Base-by-base conservation (phyloP, 768 basidiomycete genomes). In the Lentinula guzmanii region DNA sequence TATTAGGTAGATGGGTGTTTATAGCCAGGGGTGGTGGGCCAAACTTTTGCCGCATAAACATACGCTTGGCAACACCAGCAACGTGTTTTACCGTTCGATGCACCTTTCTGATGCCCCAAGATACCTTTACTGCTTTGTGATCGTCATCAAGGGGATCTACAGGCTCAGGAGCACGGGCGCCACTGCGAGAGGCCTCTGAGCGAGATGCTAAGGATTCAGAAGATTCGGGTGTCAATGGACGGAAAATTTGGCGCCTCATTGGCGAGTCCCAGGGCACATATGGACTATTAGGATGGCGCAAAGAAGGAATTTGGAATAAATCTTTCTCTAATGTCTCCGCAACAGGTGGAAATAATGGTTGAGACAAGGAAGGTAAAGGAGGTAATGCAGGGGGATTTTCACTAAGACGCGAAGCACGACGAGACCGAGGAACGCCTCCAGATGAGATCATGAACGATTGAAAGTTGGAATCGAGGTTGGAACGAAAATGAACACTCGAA, bases 251-350 rank as follows among this genome's bases (percentile, higher is more conserved):
- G 61, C 61, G 84, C 71, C 68, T 83, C 73, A 67, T 70, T 28
- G 75, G 70, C 33, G 73, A 68, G 5, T 74, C 66, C 82, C 80
- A 83, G 8, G 82, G 82, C 5, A 81, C 77, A 57, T 83, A 83
- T n/a, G 82, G 82, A 66, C 79, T 82, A 56, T 82, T 82, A 5
- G 82, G 80, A 67, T 83, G 79, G 45, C 74, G 75, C 35, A 80
- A 72, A 28, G 76, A 70, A 6, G 78, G 74, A 37, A 76, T 70
- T 65, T 65, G 62, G 41, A 54, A 53, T 37, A 50, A 31, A 46
- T 58, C 58, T 45, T 53, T 71, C 52, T 59, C 75, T 66, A 52
- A 11, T 59, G 35, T 31, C 48, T 43, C 39, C n/a, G 33, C 15
- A 75, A 69, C n/a, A 37, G 59, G 58, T 51, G 56, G 79, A 76